Evolutionary conservation across 2,329 filamentous ascomycete species (phyloP).

Genomic region (Monilinia aucupariae): DNA sequence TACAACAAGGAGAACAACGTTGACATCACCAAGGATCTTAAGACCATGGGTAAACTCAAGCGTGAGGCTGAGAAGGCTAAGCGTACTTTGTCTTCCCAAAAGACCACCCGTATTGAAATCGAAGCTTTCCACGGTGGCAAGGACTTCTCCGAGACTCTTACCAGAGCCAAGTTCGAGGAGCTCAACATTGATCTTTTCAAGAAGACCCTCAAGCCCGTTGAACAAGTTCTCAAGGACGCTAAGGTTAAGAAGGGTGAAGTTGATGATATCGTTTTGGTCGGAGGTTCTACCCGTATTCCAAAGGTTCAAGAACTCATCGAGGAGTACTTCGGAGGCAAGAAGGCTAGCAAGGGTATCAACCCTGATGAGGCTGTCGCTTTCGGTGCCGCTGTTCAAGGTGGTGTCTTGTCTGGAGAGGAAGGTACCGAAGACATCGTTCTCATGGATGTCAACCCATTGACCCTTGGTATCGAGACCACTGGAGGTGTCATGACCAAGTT

Average conservation of each 20-base stretch:
- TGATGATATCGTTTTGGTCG: slow-evolving; percentile 94
- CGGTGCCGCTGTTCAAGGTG: slow-evolving; percentile 94
- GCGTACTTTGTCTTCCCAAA: slow-evolving; percentile 91
- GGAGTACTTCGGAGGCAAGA: slow-evolving; percentile 93
- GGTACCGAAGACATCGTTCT: slow-evolving; percentile 77
- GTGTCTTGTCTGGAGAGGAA: slow-evolving; percentile 85
- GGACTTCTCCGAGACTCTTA: slow-evolving; percentile 97
- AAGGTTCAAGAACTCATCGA: slow-evolving; percentile 94
- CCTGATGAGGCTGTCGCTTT: slow-evolving; percentile 98
- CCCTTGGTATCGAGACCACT: slow-evolving; percentile 94
- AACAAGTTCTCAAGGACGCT: slow-evolving; percentile 97
- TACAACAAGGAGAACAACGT: slow-evolving; percentile 98
- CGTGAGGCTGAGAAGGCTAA: slow-evolving; percentile 99
- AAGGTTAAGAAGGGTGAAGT: slow-evolving; percentile 95
- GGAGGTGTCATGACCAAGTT: slow-evolving; percentile 97
- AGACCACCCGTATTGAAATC: slow-evolving; percentile 91
- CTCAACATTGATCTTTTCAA: slow-evolving; percentile 99
- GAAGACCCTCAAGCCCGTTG: slow-evolving; percentile 97
- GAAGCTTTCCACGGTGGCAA: slow-evolving; percentile 95
- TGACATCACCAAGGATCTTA: slow-evolving; percentile 87
- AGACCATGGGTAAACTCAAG: slow-evolving; percentile 99
- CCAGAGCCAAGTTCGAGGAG: slow-evolving; percentile 98
- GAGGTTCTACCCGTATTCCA: slow-evolving; percentile 98
- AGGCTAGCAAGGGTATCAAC: slow-evolving; percentile 98
- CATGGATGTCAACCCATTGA: slow-evolving; percentile 96